Conservation (phyloP, 805 yeast species). For the Wickerhamomyces rabaulensis region DNA sequence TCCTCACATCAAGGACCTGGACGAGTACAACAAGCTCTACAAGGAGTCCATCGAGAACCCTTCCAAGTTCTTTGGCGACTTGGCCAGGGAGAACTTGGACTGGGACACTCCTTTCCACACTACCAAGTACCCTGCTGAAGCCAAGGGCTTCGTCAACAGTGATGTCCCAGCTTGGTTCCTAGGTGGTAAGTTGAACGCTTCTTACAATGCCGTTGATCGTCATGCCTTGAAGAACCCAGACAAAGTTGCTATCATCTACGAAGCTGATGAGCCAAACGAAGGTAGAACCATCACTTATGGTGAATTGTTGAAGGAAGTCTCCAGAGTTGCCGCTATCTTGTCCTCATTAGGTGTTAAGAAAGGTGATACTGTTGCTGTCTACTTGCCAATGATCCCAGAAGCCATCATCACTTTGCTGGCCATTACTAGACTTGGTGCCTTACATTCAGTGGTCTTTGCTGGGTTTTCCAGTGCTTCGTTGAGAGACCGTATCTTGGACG, state of each 20-base stretch:
- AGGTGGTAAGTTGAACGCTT: constrained; percentile 75
- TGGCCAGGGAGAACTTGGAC: constrained; percentile 65
- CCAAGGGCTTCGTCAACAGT: constrained; percentile 39
- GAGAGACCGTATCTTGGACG: constrained; percentile 84
- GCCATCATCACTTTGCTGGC: constrained; percentile 74
- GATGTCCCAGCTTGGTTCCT: constrained; percentile 68
- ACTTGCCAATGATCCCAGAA: constrained; percentile 82
- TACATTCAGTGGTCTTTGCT: constrained; percentile 82
- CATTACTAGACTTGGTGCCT: constrained; percentile 74
- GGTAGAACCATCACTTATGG: constrained; percentile 62
- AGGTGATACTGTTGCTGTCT: constrained; percentile 84
- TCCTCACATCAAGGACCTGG: constrained; percentile 31
- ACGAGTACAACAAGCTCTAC: constrained; percentile 70
- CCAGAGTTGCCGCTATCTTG: constrained; percentile 66
- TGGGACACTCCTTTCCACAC: constrained; percentile 80
- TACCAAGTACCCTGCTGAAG: constrained; percentile 41
- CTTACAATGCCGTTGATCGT: constrained; percentile 78
- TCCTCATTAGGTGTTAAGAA: constrained; percentile 61
- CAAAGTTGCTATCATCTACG: constrained; percentile 71
- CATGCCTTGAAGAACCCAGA: constrained; percentile 69
- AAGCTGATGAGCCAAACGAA: constrained; percentile 72
- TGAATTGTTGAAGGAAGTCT: constrained; percentile 65
- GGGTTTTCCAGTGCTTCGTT: constrained; percentile 90
- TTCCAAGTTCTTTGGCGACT: constrained; percentile 71
- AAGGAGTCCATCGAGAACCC: constrained; percentile 78